These are phyloP conservation scores for Thalassiosira delicatula DNA, from an alignment of 352 stramenopile species.

Conservation along the genomic window DNA sequence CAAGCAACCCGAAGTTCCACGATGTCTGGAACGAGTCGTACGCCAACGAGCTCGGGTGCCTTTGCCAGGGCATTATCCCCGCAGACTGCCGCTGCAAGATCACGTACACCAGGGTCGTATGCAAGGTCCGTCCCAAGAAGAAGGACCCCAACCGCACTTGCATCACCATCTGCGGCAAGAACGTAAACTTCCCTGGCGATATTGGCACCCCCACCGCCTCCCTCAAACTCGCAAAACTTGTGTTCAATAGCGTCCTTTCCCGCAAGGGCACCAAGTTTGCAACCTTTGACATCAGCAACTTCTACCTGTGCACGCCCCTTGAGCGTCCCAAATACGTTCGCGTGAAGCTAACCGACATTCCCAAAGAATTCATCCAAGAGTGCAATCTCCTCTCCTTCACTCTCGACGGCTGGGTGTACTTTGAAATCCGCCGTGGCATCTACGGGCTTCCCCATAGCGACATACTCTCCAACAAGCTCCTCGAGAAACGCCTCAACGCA, in stretches of 20 bases:
- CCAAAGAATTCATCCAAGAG: conserved; percentile 9
- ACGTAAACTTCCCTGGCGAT: conserved; percentile 5
- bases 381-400: conserved; percentile 1
- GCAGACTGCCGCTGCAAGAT: background rate
- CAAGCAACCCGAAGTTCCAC: conserved; percentile 6
- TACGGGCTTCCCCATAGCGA: background rate
- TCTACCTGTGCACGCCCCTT: background rate
- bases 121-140: conserved; percentile 3
- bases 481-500: background rate
- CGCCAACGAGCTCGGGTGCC: conserved; percentile 31
- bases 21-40: conserved; percentile 9
- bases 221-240: background rate
- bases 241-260: conserved; percentile 24
- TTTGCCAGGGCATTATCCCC: conserved; percentile 39
- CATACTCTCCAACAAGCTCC: background rate
- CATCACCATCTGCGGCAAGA: conserved; percentile 27
- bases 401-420: background rate
- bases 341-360: background rate
- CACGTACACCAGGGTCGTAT: background rate
- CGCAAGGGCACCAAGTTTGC: background rate
- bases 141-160: conserved; percentile 10
- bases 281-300: background rate
- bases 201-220: background rate
- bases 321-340: background rate
- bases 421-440: background rate